Conservation (phyloP, 2,329 filamentous ascomycete species). For the Clonostachys rosea region DNA sequence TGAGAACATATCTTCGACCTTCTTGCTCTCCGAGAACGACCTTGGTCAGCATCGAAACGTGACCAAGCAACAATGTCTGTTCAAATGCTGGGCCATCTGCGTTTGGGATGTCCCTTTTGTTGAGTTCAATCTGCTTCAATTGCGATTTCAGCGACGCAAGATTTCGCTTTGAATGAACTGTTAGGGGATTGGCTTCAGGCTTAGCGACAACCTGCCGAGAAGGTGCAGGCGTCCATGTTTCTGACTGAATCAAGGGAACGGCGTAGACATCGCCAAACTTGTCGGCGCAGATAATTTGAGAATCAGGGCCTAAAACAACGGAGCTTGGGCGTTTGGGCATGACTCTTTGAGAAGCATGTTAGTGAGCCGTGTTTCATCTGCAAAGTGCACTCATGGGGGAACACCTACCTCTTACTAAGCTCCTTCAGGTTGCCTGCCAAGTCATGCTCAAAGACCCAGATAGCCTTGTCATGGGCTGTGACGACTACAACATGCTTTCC, state of each 20-base stretch:
- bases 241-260: constrained; percentile 59
- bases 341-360: constrained; percentile 36
- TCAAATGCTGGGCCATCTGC: constrained; percentile 53
- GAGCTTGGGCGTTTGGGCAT: constrained; percentile 91
- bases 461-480: constrained; percentile 86
- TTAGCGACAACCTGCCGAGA: constrained; percentile 13
- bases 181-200: constrained; percentile 52
- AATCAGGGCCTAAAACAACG: constrained; percentile 64
- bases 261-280: constrained; percentile 98
- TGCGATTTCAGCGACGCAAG: constrained; percentile 56
- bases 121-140: constrained; percentile 26
- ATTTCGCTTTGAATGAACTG: constrained; percentile 62
- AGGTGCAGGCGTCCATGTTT: constrained; percentile 3
- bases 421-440: constrained; percentile 56
- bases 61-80: constrained; percentile 76
- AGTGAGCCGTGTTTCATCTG: neutral
- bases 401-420: constrained; percentile 65
- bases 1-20: constrained; percentile 45
- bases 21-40: constrained; percentile 48
- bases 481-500: constrained; percentile 69
- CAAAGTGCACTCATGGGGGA: neutral
- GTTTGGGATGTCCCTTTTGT: constrained; percentile 7
- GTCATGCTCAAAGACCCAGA: constrained; percentile 75
- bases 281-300: constrained; percentile 77
- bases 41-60: constrained; percentile 92